A percentile compares a stretch with the other conserved stretches of the same genome.
Conservation (phyloP, 805 yeast genomes). For the Kodamaea hsintzibuensis region DNA sequence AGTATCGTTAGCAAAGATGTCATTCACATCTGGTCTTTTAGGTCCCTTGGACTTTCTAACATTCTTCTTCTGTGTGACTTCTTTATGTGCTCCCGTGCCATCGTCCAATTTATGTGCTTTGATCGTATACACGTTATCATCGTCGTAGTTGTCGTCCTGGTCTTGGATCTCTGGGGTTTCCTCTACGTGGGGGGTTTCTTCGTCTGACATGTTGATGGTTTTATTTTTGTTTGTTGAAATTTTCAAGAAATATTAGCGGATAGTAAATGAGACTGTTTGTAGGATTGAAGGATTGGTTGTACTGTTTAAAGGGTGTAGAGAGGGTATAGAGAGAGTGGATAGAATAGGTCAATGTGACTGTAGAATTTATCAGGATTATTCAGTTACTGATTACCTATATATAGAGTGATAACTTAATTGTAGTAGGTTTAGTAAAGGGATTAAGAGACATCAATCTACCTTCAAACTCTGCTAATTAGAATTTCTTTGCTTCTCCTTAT, state of each 20-base stretch:
- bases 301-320: too few species aligned
- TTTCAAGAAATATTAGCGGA: background rate
- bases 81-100: constrained; percentile 11
- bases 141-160: constrained; percentile 14
- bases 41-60: constrained; percentile 22
- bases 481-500: too few species aligned
- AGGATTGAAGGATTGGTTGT: too few species aligned
- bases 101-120: constrained; percentile 22
- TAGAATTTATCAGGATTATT: too few species aligned
- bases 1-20: constrained; percentile 7
- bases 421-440: too few species aligned
- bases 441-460: too few species aligned
- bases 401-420: too few species aligned
- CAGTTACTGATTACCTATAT: too few species aligned
- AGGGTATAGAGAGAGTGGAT: too few species aligned
- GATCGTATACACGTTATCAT: constrained; percentile 24
- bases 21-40: constrained; percentile 12
- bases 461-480: too few species aligned
- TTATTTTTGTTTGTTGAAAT: background rate
- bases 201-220: constrained; percentile 4
- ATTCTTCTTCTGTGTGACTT: constrained; percentile 28
- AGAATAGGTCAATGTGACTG: too few species aligned
- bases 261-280: background rate
- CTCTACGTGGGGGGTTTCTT: background rate
- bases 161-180: background rate